Conservation (phyloP, 1,284 basidiomycete species). For the Cystobasidium slooffiae region DNA sequence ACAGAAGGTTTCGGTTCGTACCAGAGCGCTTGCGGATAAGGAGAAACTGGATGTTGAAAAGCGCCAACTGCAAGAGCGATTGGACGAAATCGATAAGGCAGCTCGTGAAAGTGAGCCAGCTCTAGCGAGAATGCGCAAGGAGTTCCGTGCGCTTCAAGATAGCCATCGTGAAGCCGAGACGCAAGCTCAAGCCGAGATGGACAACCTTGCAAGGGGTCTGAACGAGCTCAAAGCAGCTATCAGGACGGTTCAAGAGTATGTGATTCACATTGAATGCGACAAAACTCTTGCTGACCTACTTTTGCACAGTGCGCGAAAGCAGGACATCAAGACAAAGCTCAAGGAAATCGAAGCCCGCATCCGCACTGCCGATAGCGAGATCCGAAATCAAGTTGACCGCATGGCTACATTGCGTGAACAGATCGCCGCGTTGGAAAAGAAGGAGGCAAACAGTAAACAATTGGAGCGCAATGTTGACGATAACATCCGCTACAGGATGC, state of each 20-base stretch:
- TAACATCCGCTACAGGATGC: constrained; percentile 78
- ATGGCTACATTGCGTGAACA: constrained; percentile 63
- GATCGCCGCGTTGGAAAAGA: constrained; percentile 58
- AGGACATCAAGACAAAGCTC: constrained; percentile 68
- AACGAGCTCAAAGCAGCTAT: constrained; percentile 69
- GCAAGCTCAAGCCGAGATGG: constrained; percentile 64
- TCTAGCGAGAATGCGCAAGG: constrained; percentile 53
- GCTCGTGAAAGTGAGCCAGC: constrained; percentile 54
- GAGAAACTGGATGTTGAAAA: constrained; percentile 61
- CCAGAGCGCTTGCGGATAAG: constrained; percentile 68
- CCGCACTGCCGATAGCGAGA: constrained; percentile 47
- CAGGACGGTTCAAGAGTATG: constrained; percentile 66
- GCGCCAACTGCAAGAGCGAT: constrained; percentile 68
- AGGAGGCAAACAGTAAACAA: constrained; percentile 56
- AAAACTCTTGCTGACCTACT: not conserved
- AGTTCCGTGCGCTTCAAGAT: constrained; percentile 35
- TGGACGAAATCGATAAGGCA: constrained; percentile 67
- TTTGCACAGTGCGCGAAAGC: constrained; percentile 69
- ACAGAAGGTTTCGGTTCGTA: constrained; percentile 61
- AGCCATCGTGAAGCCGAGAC: constrained; percentile 39
- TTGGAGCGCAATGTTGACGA: constrained; percentile 71
- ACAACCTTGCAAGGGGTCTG: constrained; percentile 69
- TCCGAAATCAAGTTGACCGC: constrained; percentile 53
- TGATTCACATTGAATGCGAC: constrained; percentile 54
- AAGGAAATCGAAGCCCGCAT: constrained; percentile 55